Evolutionary conservation across 208 protist species (phyloP), one percentile per base, ranked within the genome.

Genomic region (Jaenimonas drosophilae): DNA sequence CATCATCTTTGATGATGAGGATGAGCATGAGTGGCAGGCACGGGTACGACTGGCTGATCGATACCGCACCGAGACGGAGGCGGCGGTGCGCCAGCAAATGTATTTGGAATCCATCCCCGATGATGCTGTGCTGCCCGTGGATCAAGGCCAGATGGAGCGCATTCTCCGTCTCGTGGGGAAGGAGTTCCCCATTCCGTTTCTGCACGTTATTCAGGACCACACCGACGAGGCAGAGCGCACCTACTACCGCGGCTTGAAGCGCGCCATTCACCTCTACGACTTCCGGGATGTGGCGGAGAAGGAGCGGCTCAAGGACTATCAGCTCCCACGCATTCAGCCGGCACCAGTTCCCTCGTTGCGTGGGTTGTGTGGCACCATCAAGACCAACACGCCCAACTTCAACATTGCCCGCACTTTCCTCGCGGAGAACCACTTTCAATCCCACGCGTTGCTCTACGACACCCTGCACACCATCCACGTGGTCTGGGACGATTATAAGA

Each of bases 1-100:
- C 70, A 79, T 96, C 29, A 65, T 81, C 26, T 96, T 96, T 49
- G 82, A 91, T 47, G 70, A 14, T 2, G 90, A 96, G 64, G 65
- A 88, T 31, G 66, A 76, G 45, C 48, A 38, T 23, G 26, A 25
- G 43, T 96, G 89, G 86, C 53, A 71, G 46, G 60, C 82, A 36
- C 83, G 90, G 29, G 62, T 89, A 34, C 68, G 59, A 3, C 64
- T 60, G 16, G 87, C 90, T 6, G 64, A 85, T 34, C 63, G 31
- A n/a, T 82, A 83, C 50, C 81, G 85, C 40, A 36, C 48, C n/a
- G 65, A 74, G 24, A 81, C 72, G 3, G 82, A 96, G 53, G 73
- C 76, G 2, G 62, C 59, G 7, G 36, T 94, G 20, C 76, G 85
- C n/a, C 63, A 82, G 44, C 38, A 57, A 28, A 49, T 93, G 23